phyloP scores from a whole-genome alignment of 2,329 filamentous ascomycete species.

The Blumeria hordei region DNA sequence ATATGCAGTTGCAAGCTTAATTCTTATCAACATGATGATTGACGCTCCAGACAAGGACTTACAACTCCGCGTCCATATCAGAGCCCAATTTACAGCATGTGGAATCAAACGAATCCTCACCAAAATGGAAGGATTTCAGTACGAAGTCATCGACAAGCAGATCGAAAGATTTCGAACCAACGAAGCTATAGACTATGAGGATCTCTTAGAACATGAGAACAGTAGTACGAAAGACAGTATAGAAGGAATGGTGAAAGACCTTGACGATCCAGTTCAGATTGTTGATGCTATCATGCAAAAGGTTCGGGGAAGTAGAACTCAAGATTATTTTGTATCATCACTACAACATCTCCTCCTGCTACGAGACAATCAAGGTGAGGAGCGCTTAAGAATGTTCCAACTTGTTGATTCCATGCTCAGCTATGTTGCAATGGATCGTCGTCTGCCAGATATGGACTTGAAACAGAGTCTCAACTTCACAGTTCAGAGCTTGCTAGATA shows the following conservation, averaged over 20 bases:
- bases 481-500: constrained; percentile 83
- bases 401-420: constrained; percentile 96
- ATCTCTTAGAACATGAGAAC: constrained; percentile 76
- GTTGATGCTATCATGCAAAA: constrained; percentile 79
- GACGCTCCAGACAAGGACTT: constrained; percentile 77
- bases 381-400: constrained; percentile 86
- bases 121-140: constrained; percentile 98
- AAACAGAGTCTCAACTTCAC: constrained; percentile 97
- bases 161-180: constrained; percentile 82
- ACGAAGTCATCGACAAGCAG: constrained; percentile 95
- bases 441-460: constrained; percentile 86
- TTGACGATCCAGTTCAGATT: constrained; percentile 82
- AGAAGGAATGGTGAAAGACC: constrained; percentile 50
- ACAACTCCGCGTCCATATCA: constrained; percentile 76
- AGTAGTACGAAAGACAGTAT: constrained; percentile 66
- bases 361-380: constrained; percentile 73
- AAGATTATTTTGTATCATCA: constrained; percentile 89
- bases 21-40: constrained; percentile 89
- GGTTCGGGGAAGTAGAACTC: constrained; percentile 58
- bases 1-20: constrained; percentile 84
- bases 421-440: constrained; percentile 94
- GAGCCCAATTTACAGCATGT: constrained; percentile 86
- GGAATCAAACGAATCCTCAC: constrained; percentile 81
- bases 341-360: constrained; percentile 89
- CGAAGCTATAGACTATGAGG: constrained; percentile 94